phyloP scores from a whole-genome alignment of 306 rosid genomes.

The Nissolia schottii region DNA sequence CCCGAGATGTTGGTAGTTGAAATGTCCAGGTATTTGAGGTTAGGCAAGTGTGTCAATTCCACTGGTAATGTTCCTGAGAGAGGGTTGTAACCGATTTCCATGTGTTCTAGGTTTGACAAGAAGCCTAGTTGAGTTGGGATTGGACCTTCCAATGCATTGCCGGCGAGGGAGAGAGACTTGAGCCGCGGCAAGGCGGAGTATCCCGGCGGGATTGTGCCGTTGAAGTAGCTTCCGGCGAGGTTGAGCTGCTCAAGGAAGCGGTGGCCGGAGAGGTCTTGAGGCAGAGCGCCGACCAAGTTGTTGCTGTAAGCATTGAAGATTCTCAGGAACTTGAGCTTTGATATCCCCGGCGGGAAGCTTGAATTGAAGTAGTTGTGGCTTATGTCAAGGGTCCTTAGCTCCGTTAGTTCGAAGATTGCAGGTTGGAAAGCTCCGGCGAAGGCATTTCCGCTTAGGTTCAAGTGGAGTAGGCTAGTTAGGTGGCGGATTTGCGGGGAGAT shows the following conservation, averaged over 20 bases:
- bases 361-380: slow-evolving; percentile 70
- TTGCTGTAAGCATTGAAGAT: slow-evolving; percentile 79
- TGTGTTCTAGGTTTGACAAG: slow-evolving; percentile 49
- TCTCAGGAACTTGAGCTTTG: slow-evolving; percentile 66
- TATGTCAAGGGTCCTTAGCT: slow-evolving; percentile 63
- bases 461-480: slow-evolving; percentile 48
- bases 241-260: slow-evolving; percentile 68
- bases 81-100: slow-evolving; percentile 86
- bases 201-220: slow-evolving; percentile 45
- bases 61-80: slow-evolving; percentile 57
- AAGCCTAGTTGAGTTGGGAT: slow-evolving; percentile 55
- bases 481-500: slow-evolving; percentile 57
- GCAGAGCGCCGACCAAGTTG: slow-evolving; percentile 71
- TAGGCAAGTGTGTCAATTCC: slow-evolving; percentile 42
- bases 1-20: slow-evolving; percentile 62
- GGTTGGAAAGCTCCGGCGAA: slow-evolving; percentile 55
- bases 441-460: slow-evolving; percentile 73
- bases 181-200: slow-evolving; percentile 60
- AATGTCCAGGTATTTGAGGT: slow-evolving; percentile 68
- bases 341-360: slow-evolving; percentile 79
- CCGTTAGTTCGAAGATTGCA: slow-evolving; percentile 52
- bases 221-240: slow-evolving; percentile 95
- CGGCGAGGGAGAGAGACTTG: slow-evolving; percentile 56
- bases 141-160: slow-evolving; percentile 62
- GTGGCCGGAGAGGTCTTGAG: slow-evolving; percentile 48